Evolutionary conservation across 495 filamentous ascomycete genomes (phyloP), one percentile per base, ranked within the genome.

Genomic region (Penicillium paradoxum): DNA sequence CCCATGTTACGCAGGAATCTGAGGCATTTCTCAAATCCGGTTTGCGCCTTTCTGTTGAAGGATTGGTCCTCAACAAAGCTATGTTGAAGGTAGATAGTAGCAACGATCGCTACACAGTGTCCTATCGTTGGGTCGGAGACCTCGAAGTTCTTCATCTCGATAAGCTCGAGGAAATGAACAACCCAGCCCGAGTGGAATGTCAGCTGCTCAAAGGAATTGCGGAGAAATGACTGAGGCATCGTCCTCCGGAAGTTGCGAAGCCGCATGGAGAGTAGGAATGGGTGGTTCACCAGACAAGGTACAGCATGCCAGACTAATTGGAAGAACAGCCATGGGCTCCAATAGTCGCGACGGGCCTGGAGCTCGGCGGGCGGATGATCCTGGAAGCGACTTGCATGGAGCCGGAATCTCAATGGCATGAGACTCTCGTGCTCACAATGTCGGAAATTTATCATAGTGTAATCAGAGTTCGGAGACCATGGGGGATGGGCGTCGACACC

Each of bases 401-500:
- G 68, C 14, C 73, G 62, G 36, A 72, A 71, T 42, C 58, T 64
- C 27, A 69, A 56, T 24, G 73, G 72, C 53, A 73, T 70, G n/a
- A 66, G 63, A 37, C 70, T 75, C 48, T 77, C 72, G 29, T 69
- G 71, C 14, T 75, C 71, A 47, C 67, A 74, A 46, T 74, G 72
- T 42, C 66, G 59, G 32, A 69, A 74, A 5, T 67, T 66, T 0
- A 75, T 69, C 39, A 66, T 69, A 0, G 67, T 52, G 47, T 72
- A 75, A 24, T 77, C 72, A 13, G 73, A 75, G 4, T 66, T 60
- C 3, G 71, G 68, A 18, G 67, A 71, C 73, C 73, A 77, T 3
- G 73, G 73, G 3, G 73, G 67, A 19, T 60, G 49, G n/a, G 59
- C 50, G 19, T 65, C 59, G 14, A 56, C 53, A 2, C 54, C 61